Evolutionary conservation across 2,329 filamentous ascomycete genomes (phyloP), one percentile per base, ranked within the genome.

Genomic region (Colletotrichum sp.): DNA sequence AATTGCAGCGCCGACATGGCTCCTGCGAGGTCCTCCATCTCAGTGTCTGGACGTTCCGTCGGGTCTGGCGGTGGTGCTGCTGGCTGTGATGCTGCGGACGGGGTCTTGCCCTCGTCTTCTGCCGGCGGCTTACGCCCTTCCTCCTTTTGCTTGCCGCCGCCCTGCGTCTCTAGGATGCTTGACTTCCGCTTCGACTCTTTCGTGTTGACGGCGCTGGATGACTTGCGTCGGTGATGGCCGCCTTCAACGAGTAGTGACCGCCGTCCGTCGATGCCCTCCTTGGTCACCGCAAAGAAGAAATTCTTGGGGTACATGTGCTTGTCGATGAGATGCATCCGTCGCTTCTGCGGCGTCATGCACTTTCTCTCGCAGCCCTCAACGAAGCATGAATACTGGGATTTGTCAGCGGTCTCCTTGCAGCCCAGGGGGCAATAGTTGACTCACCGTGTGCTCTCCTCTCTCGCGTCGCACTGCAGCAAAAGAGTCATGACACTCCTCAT

Each of bases 221-320:
- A 90, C 70, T 86, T 87, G 65, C 87, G 84, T 57, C 88, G 87
- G 73, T 86, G 86, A 78, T 89, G 87, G 8, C 87, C 85, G 13
- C 85, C 84, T n/a, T 93, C 90, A 65, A 92, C 88, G 15, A 99
- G 88, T 85, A 99, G 92, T 21, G 95, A 98, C 59, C 89, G 92
- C 68, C 95, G 92, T 64, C 93, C 93, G 81, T 98, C 96, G 76
- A 98, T 95, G n/a, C 97, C 97, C 77, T 95, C 92, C 79, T 96
- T 95, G 4, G 98, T 94, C 68, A 99, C 91, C 66, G 92, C 92
- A 81, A 98, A 98, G 84, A 98, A 96, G 85, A 96, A 98, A 80
- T 95, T 94, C 82, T 92, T 92, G 13, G 96, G 96, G 82, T 97
- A 99, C 86, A 93, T 90, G 85, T 99, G 97, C 86, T 98, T 98